These are phyloP conservation scores for Yarrowia deformans DNA, from an alignment of 805 yeast genomes.

Conservation along the genomic window DNA sequence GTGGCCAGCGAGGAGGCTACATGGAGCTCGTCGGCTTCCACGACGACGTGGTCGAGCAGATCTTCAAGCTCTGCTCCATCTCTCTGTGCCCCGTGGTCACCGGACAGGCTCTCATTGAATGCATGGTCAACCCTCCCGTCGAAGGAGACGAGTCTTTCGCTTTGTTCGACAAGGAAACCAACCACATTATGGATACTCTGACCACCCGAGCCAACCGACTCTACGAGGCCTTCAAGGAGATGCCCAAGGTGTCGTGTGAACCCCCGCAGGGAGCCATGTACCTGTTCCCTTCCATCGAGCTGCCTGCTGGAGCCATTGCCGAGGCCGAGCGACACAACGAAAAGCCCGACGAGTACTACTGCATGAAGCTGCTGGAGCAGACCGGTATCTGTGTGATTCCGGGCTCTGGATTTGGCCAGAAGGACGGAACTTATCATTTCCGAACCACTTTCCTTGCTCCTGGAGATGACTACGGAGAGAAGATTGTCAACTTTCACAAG, in stretches of 20 bases:
- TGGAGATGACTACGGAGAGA: conserved; percentile 84
- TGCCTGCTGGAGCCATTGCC: conserved; percentile 68
- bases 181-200: conserved; percentile 67
- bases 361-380: conserved; percentile 77
- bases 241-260: conserved; percentile 87
- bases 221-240: conserved; percentile 70
- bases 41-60: conserved; percentile 69
- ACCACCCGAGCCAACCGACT: conserved; percentile 67
- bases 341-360: conserved; percentile 88
- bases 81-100: conserved; percentile 92
- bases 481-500: conserved; percentile 81
- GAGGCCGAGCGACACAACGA: conserved; percentile 63
- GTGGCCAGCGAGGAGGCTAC: conserved; percentile 99
- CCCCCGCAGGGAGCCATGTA: conserved; percentile 98
- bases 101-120: conserved; percentile 91
- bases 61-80: conserved; percentile 87
- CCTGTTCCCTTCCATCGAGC: conserved; percentile 78
- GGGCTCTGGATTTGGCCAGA: conserved; percentile 97
- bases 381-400: conserved; percentile 99
- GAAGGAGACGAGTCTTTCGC: conserved; percentile 78
- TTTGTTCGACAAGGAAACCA: conserved; percentile 67
- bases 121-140: conserved; percentile 92
- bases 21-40: conserved; percentile 90
- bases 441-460: conserved; percentile 98
- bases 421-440: conserved; percentile 84